phyloP scores from a whole-genome alignment of 768 basidiomycete species.

The Kwoniella heveanensis region DNA sequence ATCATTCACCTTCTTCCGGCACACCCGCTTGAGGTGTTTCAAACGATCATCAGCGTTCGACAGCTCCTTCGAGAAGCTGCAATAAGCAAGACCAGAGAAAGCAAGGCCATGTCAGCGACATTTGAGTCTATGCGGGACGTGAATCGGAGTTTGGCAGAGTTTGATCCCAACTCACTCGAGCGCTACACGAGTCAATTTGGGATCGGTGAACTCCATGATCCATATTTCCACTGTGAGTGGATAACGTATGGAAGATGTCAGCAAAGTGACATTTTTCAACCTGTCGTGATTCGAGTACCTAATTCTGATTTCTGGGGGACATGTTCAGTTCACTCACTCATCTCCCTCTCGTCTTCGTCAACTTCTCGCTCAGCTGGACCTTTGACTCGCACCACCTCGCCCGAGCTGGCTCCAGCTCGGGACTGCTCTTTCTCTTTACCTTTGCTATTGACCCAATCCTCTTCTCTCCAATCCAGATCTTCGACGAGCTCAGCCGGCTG shows the following conservation, averaged over 20 bases:
- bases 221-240: slow-evolving; percentile 48
- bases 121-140: no score
- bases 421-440: slow-evolving; percentile 3
- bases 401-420: slow-evolving; percentile 29
- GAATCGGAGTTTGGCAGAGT: no score
- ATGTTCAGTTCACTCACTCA: slow-evolving; percentile 35
- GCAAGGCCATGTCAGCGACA: no score
- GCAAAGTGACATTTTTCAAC: no score
- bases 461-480: slow-evolving; percentile 40
- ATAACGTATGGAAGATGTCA: no score
- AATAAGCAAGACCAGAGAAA: not conserved
- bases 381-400: slow-evolving; percentile 35
- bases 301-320: no score
- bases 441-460: slow-evolving; percentile 23
- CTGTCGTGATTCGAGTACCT: no score
- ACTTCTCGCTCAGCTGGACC: slow-evolving; percentile 43
- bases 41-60: slow-evolving; percentile 26
- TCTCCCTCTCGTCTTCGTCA: slow-evolving; percentile 35
- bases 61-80: slow-evolving; percentile 38
- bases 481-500: slow-evolving; percentile 21
- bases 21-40: slow-evolving; percentile 49
- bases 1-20: slow-evolving; percentile 24
- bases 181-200: slow-evolving; percentile 36
- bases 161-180: slow-evolving; percentile 44
- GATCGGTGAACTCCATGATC: slow-evolving; percentile 40